Base-by-base conservation (phyloP, 2,329 filamentous ascomycete species). In the Colletotrichum neosansevieriae region DNA sequence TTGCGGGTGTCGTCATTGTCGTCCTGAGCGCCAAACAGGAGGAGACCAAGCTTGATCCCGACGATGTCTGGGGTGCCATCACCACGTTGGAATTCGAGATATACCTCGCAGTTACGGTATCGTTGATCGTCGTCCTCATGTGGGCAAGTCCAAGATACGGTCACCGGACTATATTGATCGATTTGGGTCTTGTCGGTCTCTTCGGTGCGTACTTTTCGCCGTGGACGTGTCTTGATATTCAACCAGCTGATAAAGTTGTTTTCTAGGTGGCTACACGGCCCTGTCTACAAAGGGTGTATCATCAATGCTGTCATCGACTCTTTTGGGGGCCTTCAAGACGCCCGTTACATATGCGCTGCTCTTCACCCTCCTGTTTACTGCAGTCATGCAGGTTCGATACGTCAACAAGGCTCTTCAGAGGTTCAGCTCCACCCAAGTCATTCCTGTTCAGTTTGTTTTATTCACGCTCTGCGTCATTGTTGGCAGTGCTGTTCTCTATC, bases 361-460 rank as follows among this genome's bases (percentile, higher is more conserved):
- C 9, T 83, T 92, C 58, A 86, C 98, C 56, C 86, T 99, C 29
- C 85, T 96, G 17, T 87, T 84, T 51, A 98, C 95, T 1, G 96
- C 96, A 6, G 84, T 99, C 68, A 94, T 98, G 92, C 96, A 99
- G 81, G 95, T 99, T 74, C 95, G 94, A 76, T 99, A 98, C 77
- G 88, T 99, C 77, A 99, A 98, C 81, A 92, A 87, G 72, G 86
- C 87, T 1, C 84, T 99, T 59, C 94, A 98, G 77, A 90, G 93
- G 53, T 99, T 98, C 82, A 94, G 98, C 79, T 97, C 96, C 6
- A 99, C 96, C 0, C 94, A 98, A 78, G 96, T 99, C 73, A 99
- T 99, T 71, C 96, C 96, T 0, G 96, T 96, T 13, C 96, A 99
- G 76, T 99, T 99, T 74, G 96, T 99, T 57, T 88, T 97, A 71